phyloP scores from a whole-genome alignment of 2,329 filamentous ascomycete species.

The Chalara sp. region DNA sequence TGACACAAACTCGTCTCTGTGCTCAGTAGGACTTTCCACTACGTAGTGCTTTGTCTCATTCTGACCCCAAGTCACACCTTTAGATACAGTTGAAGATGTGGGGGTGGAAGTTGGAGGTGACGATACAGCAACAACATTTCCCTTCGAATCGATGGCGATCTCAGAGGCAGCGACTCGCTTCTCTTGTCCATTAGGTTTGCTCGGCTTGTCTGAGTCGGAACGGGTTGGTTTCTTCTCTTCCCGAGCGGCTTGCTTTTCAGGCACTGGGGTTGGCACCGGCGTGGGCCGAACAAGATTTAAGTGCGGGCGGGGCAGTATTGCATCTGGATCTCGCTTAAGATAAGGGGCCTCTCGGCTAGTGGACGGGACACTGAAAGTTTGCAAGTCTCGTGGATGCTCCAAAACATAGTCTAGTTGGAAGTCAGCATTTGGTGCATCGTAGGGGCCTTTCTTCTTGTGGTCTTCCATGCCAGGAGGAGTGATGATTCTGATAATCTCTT shows the following conservation, averaged over 20 bases:
- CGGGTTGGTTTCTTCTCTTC: slow-evolving; percentile 8
- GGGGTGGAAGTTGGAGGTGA: slow-evolving; percentile 33
- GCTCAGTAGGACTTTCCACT: slow-evolving; percentile 47
- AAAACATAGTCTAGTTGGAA: slow-evolving; percentile 54
- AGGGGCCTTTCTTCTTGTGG: slow-evolving; percentile 40
- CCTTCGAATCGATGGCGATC: slow-evolving; percentile 33
- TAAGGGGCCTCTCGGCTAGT: slow-evolving; percentile 30
- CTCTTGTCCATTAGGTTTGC: slow-evolving; percentile 15
- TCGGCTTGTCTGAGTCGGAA: slow-evolving; percentile 6
- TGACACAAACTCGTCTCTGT: slow-evolving; percentile 22
- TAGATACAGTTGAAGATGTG: slow-evolving; percentile 40
- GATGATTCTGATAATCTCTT: slow-evolving; percentile 39
- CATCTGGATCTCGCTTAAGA: slow-evolving; percentile 20
- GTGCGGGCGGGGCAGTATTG: slow-evolving; percentile 37
- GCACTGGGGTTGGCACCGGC: slow-evolving; percentile 44
- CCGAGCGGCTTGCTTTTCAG: slow-evolving; percentile 32
- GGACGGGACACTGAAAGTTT: slow-evolving; percentile 28
- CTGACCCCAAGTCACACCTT: slow-evolving; percentile 58
- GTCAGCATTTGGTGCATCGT: slow-evolving; percentile 55
- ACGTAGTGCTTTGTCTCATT: slow-evolving; percentile 60
- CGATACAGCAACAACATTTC: slow-evolving; percentile 36
- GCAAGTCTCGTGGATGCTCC: slow-evolving; percentile 41
- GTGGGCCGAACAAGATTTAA: slow-evolving; percentile 57
- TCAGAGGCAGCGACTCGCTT: slow-evolving; percentile 23
- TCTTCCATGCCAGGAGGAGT: slow-evolving; percentile 47